These are phyloP conservation scores for Pachyrhizus erosus DNA, from an alignment of 306 rosid genomes.

Conservation along the genomic window DNA sequence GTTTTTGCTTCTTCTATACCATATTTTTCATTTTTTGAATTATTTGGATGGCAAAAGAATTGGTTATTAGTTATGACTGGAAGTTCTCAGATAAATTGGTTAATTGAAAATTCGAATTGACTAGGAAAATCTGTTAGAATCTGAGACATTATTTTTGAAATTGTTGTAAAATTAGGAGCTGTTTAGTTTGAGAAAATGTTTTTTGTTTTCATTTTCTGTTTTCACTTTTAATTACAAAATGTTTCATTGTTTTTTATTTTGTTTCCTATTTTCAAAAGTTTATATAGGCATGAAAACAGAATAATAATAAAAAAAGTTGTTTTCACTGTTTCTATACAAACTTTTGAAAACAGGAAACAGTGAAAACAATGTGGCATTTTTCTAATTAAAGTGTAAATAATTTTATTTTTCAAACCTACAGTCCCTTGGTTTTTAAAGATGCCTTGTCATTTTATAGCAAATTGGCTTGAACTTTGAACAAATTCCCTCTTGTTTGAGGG, in stretches of 20 bases:
- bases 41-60: constrained; percentile 16
- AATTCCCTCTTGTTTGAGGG: neutral
- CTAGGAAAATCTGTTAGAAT: constrained; percentile 3
- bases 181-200: neutral
- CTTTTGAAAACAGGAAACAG: neutral
- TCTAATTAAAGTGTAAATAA: too few species aligned
- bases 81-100: constrained; percentile 22
- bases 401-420: too few species aligned
- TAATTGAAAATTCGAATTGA: constrained; percentile 9
- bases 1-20: constrained; percentile 27
- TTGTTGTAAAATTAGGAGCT: neutral
- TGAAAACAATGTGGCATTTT: neutral
- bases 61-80: constrained; percentile 1
- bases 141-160: neutral
- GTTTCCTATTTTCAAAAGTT: neutral
- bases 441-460: neutral
- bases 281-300: neutral
- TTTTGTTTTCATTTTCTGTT: neutral
- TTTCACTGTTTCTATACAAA: neutral
- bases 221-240: neutral
- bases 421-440: neutral
- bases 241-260: neutral
- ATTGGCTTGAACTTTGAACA: constrained; percentile 23
- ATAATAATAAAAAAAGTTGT: neutral
- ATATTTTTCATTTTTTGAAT: constrained; percentile 17